These are phyloP conservation scores for Alternaria ethzedia DNA, from an alignment of 2,329 filamentous ascomycete species.

Conservation along the genomic window DNA sequence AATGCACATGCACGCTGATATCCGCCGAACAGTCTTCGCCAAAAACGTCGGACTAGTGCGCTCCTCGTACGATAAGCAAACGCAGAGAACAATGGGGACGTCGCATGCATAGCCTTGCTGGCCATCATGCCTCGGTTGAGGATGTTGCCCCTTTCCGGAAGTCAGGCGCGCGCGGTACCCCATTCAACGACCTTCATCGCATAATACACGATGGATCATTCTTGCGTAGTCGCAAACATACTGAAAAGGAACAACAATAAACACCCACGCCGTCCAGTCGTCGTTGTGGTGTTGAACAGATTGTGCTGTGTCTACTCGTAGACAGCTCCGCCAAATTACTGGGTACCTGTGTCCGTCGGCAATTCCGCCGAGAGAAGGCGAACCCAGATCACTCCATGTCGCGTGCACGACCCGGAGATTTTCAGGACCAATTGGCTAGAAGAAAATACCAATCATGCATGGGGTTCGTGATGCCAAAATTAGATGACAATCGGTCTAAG, in stretches of 20 bases:
- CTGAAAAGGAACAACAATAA: fast-evolving
- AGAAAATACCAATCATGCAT: background rate
- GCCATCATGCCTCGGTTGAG: background rate
- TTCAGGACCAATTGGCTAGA: background rate
- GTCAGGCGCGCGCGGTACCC: background rate
- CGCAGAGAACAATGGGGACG: background rate
- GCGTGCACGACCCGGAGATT: background rate
- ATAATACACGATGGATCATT: background rate
- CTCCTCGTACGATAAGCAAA: background rate
- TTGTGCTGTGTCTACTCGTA: background rate
- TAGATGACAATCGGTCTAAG: background rate
- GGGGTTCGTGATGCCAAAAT: background rate
- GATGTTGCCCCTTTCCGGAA: background rate
- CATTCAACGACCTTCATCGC: background rate
- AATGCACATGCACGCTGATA: background rate
- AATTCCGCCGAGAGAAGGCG: background rate
- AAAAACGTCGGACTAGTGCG: background rate
- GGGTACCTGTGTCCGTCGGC: background rate
- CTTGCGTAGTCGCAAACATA: no score
- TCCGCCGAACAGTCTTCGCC: background rate
- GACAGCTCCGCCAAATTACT: background rate
- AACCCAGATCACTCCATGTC: background rate
- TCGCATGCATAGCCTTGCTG: background rate
- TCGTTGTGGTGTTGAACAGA: background rate
- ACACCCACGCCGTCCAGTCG: background rate